Base-by-base conservation (phyloP, 140 eudicot genomes). In the Anethum foeniculum region DNA sequence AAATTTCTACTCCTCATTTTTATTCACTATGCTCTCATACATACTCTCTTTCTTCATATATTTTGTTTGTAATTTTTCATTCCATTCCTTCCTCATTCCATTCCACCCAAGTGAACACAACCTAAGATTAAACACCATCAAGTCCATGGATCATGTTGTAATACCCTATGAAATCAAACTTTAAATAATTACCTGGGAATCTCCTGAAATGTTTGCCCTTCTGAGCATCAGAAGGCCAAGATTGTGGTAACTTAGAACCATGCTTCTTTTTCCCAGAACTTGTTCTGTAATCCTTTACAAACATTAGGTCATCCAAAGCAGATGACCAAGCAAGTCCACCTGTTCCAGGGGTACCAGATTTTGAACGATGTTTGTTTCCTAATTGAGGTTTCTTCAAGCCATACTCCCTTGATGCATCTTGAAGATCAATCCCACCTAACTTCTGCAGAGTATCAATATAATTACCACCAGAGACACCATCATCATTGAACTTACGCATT, bases 331-430 rank as follows among this genome's bases (percentile, higher is more conserved):
- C 82, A 80, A 74, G 69, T 13, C 52, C 52, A 58, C 71, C 76
- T 39, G 79, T 79, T 75, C 74, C 56, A 75, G 85, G 67, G 62
- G 81, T 87, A 58, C 60, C 13, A 67, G 84, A 39, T 56, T 77
- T 83, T 6, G 78, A 67, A 46, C 51, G 67, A 72, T 75, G 77
- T 81, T 90, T 94, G 84, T 84, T 90, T 80, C 85, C 80, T 67
- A 88, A 77, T 39, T 28, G 79, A 39, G 88, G 90, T 36, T 85
- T 88, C 81, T 78, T 86, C 86, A 73, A 79, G 80, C 96, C 97
- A 84, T 89, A 90, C 82, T 94, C 94, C 90, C 85, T 92, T 75
- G 98, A 94, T 77, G 96, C 97, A 58, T 94, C 91, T 82, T 89
- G 87, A 83, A 94, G 93, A 82, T 89, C 85, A 81, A 94, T 89